Conservation (phyloP, 768 basidiomycete species). For the Phlegmacium glaucopus region DNA sequence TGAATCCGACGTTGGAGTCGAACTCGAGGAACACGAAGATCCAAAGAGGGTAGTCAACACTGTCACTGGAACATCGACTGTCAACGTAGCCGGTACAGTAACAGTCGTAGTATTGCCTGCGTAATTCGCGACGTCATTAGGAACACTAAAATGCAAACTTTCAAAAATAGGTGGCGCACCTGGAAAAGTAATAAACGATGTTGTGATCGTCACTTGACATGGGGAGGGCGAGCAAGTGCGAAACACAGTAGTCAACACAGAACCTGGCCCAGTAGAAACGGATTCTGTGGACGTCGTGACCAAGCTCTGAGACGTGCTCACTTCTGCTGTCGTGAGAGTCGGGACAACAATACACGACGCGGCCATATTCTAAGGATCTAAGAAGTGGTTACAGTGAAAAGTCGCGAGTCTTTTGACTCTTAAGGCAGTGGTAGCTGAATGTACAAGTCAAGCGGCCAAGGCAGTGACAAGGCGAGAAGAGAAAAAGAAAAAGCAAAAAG, state of each 20-base stretch:
- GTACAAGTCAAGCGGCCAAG: neutral
- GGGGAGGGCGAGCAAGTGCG: conserved; percentile 9
- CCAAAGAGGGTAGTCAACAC: conserved; percentile 19
- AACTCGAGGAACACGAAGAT: conserved; percentile 16
- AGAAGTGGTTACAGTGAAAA: neutral
- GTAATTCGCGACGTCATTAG: neutral
- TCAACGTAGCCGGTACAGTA: conserved; percentile 15
- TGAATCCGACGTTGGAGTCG: conserved; percentile 1
- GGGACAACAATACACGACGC: conserved; percentile 15
- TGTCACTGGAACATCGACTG: conserved; percentile 19
- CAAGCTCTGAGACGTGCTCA: conserved; percentile 17
- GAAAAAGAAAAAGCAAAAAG: neutral
- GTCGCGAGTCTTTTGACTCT: neutral
- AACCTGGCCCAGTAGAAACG: conserved; percentile 15
- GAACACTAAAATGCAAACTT: neutral
- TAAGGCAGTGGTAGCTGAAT: neutral
- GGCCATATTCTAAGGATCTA: conserved; percentile 9
- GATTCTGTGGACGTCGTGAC: conserved; percentile 12
- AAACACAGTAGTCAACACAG: conserved; percentile 13
- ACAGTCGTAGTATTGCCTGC: conserved; percentile 15
- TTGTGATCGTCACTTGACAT: conserved; percentile 14
- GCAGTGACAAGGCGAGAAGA: neutral
- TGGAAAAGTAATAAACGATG: conserved; percentile 13
- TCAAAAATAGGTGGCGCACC: conserved; percentile 10
- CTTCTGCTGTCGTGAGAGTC: conserved; percentile 18